Conservation (phyloP, 306 rosid genomes). For the Pachyrhizus erosus region DNA sequence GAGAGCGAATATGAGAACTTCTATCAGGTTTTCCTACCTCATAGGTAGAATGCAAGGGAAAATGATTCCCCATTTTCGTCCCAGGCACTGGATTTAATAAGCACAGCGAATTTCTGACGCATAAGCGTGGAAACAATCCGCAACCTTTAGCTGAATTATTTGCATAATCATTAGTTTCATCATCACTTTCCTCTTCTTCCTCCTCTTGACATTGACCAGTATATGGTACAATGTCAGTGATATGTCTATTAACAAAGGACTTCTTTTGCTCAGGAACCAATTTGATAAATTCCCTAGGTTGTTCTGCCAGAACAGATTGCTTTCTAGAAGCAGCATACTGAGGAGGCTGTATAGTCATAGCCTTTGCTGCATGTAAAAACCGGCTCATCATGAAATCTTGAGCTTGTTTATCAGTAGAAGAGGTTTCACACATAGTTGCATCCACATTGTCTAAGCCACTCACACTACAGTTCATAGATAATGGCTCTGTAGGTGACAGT, state of each 20-base stretch:
- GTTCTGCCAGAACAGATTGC: slow-evolving; percentile 48
- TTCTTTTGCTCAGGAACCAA: slow-evolving; percentile 55
- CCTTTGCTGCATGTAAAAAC: slow-evolving; percentile 90
- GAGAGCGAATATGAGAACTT: slow-evolving; percentile 50
- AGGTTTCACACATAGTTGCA: slow-evolving; percentile 54
- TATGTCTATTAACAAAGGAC: slow-evolving; percentile 43
- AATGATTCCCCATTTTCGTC: slow-evolving; percentile 57
- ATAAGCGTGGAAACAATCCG: slow-evolving; percentile 67
- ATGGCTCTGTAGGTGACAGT: slow-evolving; percentile 64
- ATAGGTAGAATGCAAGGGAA: slow-evolving; percentile 44
- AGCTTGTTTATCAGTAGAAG: slow-evolving; percentile 68
- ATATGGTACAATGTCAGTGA: slow-evolving; percentile 57
- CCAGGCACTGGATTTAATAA: slow-evolving; percentile 62
- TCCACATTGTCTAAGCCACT: slow-evolving; percentile 64
- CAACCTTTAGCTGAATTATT: slow-evolving; percentile 75
- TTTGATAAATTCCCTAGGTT: slow-evolving; percentile 58
- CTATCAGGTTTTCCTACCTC: slow-evolving; percentile 52
- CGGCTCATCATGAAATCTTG: slow-evolving; percentile 91
- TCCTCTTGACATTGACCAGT: slow-evolving; percentile 50
- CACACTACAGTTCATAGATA: slow-evolving; percentile 73
- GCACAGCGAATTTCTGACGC: slow-evolving; percentile 68
- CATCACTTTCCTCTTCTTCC: slow-evolving; percentile 67
- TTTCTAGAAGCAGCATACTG: slow-evolving; percentile 52
- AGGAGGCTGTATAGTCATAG: slow-evolving; percentile 78
- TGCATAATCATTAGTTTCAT: slow-evolving; percentile 53